Conservation (phyloP, 805 yeast species). For the Blastobotrys chiropterorum region DNA sequence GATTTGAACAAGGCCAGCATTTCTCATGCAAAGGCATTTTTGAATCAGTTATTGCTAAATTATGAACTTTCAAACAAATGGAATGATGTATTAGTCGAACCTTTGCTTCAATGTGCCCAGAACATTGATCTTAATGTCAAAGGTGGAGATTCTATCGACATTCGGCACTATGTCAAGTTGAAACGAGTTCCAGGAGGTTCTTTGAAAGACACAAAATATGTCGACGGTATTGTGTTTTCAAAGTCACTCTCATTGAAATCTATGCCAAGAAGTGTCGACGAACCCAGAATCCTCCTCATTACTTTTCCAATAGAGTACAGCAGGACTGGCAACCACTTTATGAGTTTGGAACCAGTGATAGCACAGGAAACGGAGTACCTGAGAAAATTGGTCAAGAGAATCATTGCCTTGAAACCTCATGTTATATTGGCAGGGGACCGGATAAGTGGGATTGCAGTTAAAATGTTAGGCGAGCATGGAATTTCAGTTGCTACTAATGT, state of each 20-base stretch:
- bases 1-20: constrained; percentile 30
- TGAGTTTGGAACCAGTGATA: constrained; percentile 74
- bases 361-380: constrained; percentile 86
- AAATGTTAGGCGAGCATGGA: constrained; percentile 62
- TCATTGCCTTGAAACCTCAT: constrained; percentile 70
- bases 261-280: constrained; percentile 59
- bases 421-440: constrained; percentile 71
- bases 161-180: constrained; percentile 81
- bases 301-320: constrained; percentile 87
- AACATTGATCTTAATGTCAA: constrained; percentile 52
- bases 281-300: constrained; percentile 74
- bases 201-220: constrained; percentile 49
- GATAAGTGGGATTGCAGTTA: constrained; percentile 76
- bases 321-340: constrained; percentile 60
- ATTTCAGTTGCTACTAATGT: constrained; percentile 77
- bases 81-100: constrained; percentile 46
- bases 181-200: constrained; percentile 77
- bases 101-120: constrained; percentile 51
- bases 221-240: constrained; percentile 81
- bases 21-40: constrained; percentile 25
- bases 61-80: constrained; percentile 44
- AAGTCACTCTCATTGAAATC: constrained; percentile 71
- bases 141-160: constrained; percentile 71
- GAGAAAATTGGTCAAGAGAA: constrained; percentile 71
- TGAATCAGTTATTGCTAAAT: constrained; percentile 28